Evolutionary conservation across 306 rosid species (phyloP), one percentile per base, ranked within the genome.

Genomic region (Lathyrus sativus): DNA sequence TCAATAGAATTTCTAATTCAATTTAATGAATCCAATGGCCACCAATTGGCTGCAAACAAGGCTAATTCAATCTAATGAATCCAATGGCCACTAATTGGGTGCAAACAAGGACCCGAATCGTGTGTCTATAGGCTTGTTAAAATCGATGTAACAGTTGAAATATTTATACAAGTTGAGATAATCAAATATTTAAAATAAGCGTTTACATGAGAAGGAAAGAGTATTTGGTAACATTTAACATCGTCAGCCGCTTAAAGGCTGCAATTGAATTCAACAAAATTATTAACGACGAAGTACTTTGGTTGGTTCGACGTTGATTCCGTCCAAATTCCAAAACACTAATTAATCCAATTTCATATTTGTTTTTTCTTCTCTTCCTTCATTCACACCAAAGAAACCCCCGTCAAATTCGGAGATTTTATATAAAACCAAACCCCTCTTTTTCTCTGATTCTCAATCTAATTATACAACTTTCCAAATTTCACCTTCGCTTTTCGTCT

Each of bases 391-490:
- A 63, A 73, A 81, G 85, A 69, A 84, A 76, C 54, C 28, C 28
- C 90, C 96, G 88, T 83, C 88, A 82, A 66, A 76, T 24, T 85
- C 95, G 89, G 86, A 67, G 39, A n/a, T 31, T 77, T 35, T 71
- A 33, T 64, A 35, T 35, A 35, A 62, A 39, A 71, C 54, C 26
- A 74, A 45, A 54, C 62, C 50, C 26, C 26, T 49, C 46, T 65
- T 70, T 68, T 46, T 13, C 69, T 68, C 42, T 35, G 55, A 15
- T 58, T 65, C 17, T 66, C 19, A 63, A 18, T 22, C 78, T 38
- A 72, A 77, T n/a, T 64, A 51, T 77, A 74, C 18, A 70, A 73
- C 2, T 39, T 53, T 33, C 63, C 67, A 58, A 44, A 38, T 70
- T 51, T 17, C 56, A 46, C 15, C 4, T 70, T 73, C 50, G n/a